Conservation (phyloP, 305 asterid species). For the Solanum chacoense region DNA sequence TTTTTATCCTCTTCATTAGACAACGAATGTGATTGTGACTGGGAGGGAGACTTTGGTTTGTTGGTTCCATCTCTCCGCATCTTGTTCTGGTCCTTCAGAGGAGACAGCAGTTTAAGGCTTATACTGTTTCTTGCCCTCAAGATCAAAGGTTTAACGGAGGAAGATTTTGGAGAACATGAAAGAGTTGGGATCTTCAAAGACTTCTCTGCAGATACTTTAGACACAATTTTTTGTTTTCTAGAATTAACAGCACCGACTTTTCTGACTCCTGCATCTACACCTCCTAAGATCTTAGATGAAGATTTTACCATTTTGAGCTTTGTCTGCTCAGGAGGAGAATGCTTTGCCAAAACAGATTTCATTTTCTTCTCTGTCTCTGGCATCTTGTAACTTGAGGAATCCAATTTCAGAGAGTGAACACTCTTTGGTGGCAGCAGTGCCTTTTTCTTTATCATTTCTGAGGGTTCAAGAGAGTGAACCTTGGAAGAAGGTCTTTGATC, state of each 20-base stretch:
- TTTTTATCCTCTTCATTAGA: constrained; percentile 8
- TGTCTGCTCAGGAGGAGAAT: constrained; percentile 9
- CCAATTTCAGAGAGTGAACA: constrained; percentile 23
- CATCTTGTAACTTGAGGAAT: constrained; percentile 12
- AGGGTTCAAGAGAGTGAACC: constrained; percentile 26
- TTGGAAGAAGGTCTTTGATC: not conserved
- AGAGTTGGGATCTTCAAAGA: constrained; percentile 12
- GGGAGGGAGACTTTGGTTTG: constrained; percentile 17
- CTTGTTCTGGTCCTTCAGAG: constrained; percentile 23
- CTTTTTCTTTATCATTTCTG: constrained; percentile 50
- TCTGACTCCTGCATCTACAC: constrained; percentile 19
- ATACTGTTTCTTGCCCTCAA: constrained; percentile 20
- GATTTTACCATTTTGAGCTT: constrained; percentile 21
- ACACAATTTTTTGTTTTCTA: not conserved
- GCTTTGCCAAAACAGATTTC: constrained; percentile 11
- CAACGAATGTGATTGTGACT: constrained; percentile 15
- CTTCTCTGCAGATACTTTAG: constrained; percentile 17
- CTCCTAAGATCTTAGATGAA: constrained; percentile 18
- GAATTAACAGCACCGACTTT: constrained; percentile 8
- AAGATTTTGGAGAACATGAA: constrained; percentile 25
- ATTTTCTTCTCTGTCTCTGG: constrained; percentile 21
- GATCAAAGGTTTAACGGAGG: constrained; percentile 14
- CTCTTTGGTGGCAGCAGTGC: constrained; percentile 25
- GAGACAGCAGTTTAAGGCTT: constrained; percentile 24
- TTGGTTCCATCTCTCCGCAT: constrained; percentile 11